Base-by-base conservation (phyloP, 2,329 filamentous ascomycete genomes). In the Cyphellophora attinorum region DNA sequence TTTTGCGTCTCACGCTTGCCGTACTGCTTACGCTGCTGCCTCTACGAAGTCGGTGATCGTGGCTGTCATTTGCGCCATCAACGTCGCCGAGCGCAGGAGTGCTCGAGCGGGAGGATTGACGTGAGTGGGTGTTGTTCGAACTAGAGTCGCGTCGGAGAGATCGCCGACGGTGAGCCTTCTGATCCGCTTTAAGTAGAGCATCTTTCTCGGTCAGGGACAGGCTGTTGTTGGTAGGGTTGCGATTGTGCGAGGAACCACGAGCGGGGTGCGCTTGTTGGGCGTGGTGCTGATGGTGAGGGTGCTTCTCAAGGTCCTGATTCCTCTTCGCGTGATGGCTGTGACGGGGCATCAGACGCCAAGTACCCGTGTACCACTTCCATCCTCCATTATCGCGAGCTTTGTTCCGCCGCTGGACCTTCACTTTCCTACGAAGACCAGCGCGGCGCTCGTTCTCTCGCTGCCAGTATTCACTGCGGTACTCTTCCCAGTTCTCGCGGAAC, bases 401-500 rank as follows among this genome's bases (percentile, higher is more conserved):
- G 17, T 44, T 37, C 41, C 80, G 76, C 12, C 72, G 69, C 48
- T 88, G 79, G 19, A 74, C 72, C 42, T 77, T 74, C 32, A 94
- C 64, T 52, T 82, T 82, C 28, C 70, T 62, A 14, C 85, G 72
- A 15, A 95, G 65, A 38, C 82, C 63, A 3, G 80, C 74, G 10
- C 91, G 77, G 2, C 89, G 79, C 57, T 93, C 85, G 53, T 98
- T 98, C 58, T 98, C 91, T 41, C 79, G 79, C 50, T 95, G 89
- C 91, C 91, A 98, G 60, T 95, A 98, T 41, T 95, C 88, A 19
- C 81, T 79, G 34, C 91, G 74, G 59, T 93, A 98, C 11, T 89
- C 70, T 53, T 98, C 91, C 91, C 91, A 98, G 46, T 94, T 93
- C 57, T 96, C 88, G 13, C 91, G 74, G 53, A 98, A 98, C 30